Evolutionary conservation across 1,139 yeast species (phyloP), one percentile per base, ranked within the genome.

Genomic region (Diutina catenulata): DNA sequence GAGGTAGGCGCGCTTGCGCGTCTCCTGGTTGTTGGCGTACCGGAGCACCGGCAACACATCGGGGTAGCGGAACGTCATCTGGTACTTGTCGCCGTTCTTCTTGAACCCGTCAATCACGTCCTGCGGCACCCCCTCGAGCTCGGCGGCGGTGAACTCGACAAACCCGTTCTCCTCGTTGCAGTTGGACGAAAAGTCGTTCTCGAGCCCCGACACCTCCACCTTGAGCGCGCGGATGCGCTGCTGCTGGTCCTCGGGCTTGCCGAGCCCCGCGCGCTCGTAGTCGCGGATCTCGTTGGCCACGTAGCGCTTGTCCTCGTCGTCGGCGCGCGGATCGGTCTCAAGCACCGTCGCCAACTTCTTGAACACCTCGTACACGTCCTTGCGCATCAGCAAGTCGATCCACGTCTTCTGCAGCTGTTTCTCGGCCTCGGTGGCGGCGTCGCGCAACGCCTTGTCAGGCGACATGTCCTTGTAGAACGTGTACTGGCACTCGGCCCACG

Each of bases 31-130:
- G 41, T 68, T 63, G 35, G 93, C 88, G 53, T 75, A 73, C 53
- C 80, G 79, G 55, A 81, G 59, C n/a, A 79, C 78, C 0, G 94
- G 94, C 46, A 78, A 61, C 39, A 80, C 59, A 51, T 83, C 94
- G 4, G 94, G 91, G 50, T 81, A 80, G 54, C 83, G 81, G 62
- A 72, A 83, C 3, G 93, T 79, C 64, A 84, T 78, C 52, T 78
- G 79, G 50, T 59, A 68, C 49, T 69, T 70, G 36, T 60, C 66
- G 29, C 54, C 59, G 14, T 59, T 53, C 43, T 59, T 56, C 40
- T 73, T 78, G 49, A 77, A 80, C 49, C 71, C 80, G 19, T 64
- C 67, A 43, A 80, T 47, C 1, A 74, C 72, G 43, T 74, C 74
- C 33, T 68, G 67, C 4, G 94, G 88, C 31, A 84, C 80, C 28